Conservation (phyloP, 208 protist genomes). For the Herpetomonas tarakana region DNA sequence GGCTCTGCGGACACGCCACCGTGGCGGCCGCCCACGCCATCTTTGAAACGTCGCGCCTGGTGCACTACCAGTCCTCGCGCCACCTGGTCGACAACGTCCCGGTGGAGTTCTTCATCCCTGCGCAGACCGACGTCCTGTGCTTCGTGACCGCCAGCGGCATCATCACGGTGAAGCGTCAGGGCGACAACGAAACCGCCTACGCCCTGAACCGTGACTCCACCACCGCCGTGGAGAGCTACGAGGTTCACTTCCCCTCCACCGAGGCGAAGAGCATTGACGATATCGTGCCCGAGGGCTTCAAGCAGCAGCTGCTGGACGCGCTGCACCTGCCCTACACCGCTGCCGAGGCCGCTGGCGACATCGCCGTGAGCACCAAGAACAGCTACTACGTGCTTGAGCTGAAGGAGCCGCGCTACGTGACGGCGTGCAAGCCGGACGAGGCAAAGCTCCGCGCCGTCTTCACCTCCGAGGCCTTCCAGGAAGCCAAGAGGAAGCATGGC, state of each 20-base stretch:
- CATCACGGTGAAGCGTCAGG: constrained; percentile 34
- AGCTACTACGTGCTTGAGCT: constrained; percentile 45
- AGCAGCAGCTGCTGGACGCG: constrained; percentile 25
- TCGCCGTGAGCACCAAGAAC: constrained; percentile 25
- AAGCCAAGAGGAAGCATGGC: constrained; percentile 24
- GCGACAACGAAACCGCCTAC: constrained; percentile 16
- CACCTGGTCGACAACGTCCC: constrained; percentile 42
- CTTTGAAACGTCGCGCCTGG: constrained; percentile 50
- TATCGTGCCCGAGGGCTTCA: constrained; percentile 21
- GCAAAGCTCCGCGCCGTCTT: constrained; percentile 27
- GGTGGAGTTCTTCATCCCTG: constrained; percentile 54
- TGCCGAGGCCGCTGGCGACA: constrained; percentile 36
- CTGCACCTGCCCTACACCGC: constrained; percentile 34
- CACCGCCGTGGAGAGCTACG: constrained; percentile 40
- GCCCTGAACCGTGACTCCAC: constrained; percentile 9
- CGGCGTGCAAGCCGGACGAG: constrained; percentile 27
- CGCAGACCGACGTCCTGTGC: constrained; percentile 55
- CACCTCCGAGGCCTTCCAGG: constrained; percentile 18
- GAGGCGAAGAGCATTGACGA: constrained; percentile 32
- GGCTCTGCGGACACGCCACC: constrained; percentile 73
- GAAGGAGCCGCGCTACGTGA: constrained; percentile 25
- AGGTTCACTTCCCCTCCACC: constrained; percentile 57
- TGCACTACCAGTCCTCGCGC: constrained; percentile 27
- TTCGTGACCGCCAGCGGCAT: constrained; percentile 54
- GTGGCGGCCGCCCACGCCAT: constrained; percentile 72